A percentile compares a stretch with the other conserved stretches of the same genome.
Conservation (phyloP, 176 grass and related monocot genomes). For the Oryza rufipogon region DNA sequence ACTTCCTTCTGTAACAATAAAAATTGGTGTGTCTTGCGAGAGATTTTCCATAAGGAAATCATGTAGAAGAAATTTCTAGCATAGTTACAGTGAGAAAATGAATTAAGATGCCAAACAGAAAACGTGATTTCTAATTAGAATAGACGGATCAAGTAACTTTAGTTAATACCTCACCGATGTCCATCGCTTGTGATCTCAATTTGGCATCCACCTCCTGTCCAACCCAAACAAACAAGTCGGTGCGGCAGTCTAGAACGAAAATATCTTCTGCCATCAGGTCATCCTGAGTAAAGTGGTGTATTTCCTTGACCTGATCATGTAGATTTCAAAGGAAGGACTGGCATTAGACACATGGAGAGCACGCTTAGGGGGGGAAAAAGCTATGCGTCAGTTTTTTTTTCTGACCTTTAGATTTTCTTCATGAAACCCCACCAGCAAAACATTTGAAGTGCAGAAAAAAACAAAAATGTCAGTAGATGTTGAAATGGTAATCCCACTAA, state of each 20-base stretch:
- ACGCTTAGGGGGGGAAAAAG: neutral
- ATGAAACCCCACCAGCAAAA: conserved; percentile 20
- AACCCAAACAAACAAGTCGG: conserved; percentile 84
- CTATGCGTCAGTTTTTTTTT: neutral
- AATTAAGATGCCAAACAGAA: conserved; percentile 13
- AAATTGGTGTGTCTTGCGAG: conserved; percentile 78
- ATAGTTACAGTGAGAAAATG: conserved; percentile 25
- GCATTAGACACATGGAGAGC: conserved; percentile 23
- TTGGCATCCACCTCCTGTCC: conserved; percentile 84
- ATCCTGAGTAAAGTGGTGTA: conserved; percentile 90
- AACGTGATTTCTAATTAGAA: neutral
- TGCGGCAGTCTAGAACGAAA: conserved; percentile 81
- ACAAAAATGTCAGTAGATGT: conserved; percentile 33
- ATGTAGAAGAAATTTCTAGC: conserved; percentile 80
- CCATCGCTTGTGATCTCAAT: conserved; percentile 68
- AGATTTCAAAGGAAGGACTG: conserved; percentile 29
- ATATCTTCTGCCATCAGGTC: conserved; percentile 95
- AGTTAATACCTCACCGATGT: conserved; percentile 74
- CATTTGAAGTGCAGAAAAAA: neutral
- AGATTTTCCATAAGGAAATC: conserved; percentile 94
- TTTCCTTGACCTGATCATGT: conserved; percentile 71
- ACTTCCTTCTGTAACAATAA: conserved; percentile 70
- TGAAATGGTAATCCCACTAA: conserved; percentile 14
- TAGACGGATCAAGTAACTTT: conserved; percentile 2
- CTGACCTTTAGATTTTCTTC: conserved; percentile 75